phyloP scores from a whole-genome alignment of 352 stramenopile genomes.

The Phytopythium chamaehyphon region DNA sequence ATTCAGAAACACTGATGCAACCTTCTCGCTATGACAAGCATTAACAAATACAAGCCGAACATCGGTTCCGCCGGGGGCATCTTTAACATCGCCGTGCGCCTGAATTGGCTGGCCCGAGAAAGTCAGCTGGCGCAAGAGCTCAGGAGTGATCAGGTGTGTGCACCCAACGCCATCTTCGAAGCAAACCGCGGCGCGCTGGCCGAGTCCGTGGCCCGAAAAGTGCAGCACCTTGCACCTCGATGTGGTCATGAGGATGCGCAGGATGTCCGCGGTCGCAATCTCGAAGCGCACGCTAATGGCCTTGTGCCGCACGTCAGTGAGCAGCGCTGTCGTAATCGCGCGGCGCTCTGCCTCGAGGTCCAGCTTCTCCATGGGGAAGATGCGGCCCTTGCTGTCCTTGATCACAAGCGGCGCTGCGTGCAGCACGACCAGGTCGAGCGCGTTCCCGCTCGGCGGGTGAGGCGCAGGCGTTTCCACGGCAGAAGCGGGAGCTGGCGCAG shows the following conservation, averaged over 20 bases:
- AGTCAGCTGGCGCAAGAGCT: constrained; percentile 59
- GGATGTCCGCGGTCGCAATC: constrained; percentile 70
- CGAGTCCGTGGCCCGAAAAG: constrained; percentile 75
- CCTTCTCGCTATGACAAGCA: constrained; percentile 81
- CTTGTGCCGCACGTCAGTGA: constrained; percentile 69
- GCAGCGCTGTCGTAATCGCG: constrained; percentile 63
- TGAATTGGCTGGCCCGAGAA: constrained; percentile 37
- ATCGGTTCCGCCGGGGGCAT: constrained; percentile 6
- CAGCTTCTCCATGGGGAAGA: constrained; percentile 83
- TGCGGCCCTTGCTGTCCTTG: constrained; percentile 61
- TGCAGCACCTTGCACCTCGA: constrained; percentile 73
- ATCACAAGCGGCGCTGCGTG: constrained; percentile 80
- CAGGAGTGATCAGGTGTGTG: constrained; percentile 70
- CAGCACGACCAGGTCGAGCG: constrained; percentile 73
- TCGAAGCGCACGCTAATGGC: constrained; percentile 76
- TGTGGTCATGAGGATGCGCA: constrained; percentile 73
- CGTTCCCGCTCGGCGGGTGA: constrained; percentile 33
- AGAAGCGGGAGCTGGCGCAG: constrained; percentile 2
- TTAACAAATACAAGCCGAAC: constrained; percentile 82
- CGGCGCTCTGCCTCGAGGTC: constrained; percentile 69
- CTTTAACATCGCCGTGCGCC: constrained; percentile 5
- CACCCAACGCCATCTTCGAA: constrained; percentile 75
- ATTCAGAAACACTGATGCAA: constrained; percentile 86
- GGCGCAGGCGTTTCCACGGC: constrained; percentile 4
- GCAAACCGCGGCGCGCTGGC: constrained; percentile 60